These are phyloP conservation scores for Ogataea allantospora DNA, from an alignment of 805 yeast genomes.

Conservation along the genomic window DNA sequence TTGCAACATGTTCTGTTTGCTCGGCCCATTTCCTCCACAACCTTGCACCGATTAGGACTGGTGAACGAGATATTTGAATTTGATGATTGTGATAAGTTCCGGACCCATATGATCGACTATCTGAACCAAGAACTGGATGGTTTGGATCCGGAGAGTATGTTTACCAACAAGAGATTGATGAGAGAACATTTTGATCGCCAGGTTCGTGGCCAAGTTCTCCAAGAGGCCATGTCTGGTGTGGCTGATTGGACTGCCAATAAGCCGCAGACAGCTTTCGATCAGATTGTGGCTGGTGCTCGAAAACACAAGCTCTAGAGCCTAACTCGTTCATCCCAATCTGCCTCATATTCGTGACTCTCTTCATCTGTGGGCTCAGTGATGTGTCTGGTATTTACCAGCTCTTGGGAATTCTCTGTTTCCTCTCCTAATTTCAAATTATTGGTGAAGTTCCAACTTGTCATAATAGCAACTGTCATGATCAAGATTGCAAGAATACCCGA, in stretches of 20 bases:
- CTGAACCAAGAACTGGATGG: constrained; percentile 37
- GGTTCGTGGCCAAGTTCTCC: constrained; percentile 52
- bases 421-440: constrained; percentile 30
- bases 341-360: constrained; percentile 52
- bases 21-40: constrained; percentile 60
- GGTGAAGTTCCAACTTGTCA: constrained; percentile 49
- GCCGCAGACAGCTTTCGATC: constrained; percentile 67
- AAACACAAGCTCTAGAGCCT: constrained; percentile 53
- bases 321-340: constrained; percentile 47
- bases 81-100: constrained; percentile 40
- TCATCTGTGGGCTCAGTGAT: constrained; percentile 51
- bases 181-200: constrained; percentile 32
- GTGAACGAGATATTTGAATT: constrained; percentile 55
- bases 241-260: constrained; percentile 67
- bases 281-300: constrained; percentile 51
- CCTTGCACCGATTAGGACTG: constrained; percentile 56
- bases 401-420: constrained; percentile 7
- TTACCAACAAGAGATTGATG: constrained; percentile 45
- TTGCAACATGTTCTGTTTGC: constrained; percentile 72
- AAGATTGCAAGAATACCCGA: constrained; percentile 80
- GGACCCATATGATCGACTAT: constrained; percentile 37
- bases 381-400: constrained; percentile 34
- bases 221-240: constrained; percentile 69
- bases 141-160: constrained; percentile 45
- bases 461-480: constrained; percentile 58